Base-by-base conservation (phyloP, 768 basidiomycete genomes). In the Tulasnella sp. region DNA sequence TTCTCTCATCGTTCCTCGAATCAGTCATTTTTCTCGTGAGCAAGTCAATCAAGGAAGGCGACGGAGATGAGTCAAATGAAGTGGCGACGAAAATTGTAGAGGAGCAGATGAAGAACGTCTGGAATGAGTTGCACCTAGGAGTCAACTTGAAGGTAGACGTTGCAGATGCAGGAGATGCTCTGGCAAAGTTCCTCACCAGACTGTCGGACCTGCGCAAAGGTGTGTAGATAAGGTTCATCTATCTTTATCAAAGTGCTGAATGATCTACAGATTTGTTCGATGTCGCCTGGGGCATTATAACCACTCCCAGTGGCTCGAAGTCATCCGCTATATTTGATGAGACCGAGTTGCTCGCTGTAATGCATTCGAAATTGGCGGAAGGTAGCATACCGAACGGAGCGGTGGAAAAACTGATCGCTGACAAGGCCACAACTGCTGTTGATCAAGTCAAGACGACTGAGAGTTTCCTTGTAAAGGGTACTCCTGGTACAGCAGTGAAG, bases 1-100 rank as follows among this genome's bases (percentile, higher is more conserved):
- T 90, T 65, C 65, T 83, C 15, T 70, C 75, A 0, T 73, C 83
- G 0, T 59, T 86, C 3, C 63, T 85, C 6, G 91, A 95, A 63
- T 85, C 78, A 58, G 60, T 76, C 10, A 65, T 76, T 0, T 82
- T 81, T 59, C 64, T 85, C 19, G 57, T 75, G 35, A 71, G 68
- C 34, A 65, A 76, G 7, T 56, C 75, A 6, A 51, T 60, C 58
- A 41, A 56, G 12, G 54, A 48, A 12, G 40, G 28, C 15, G 32
- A 31, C 44, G 22, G 27, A 20, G 5, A 20, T 5, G 32, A 35
- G 32, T 29, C 29, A 7, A 22, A 31, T 0, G 28, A 47, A 16
- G 19, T 47, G 28, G 45, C 33, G 12, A 35, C 19, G 12, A 35
- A 35, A 12, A 12, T 35, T 5, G 66, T 80, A 2, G 59, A 50